Evolutionary conservation across 345 rosid species (phyloP), one percentile per base, ranked within the genome.

Genomic region (Citrus mangshanensis): DNA sequence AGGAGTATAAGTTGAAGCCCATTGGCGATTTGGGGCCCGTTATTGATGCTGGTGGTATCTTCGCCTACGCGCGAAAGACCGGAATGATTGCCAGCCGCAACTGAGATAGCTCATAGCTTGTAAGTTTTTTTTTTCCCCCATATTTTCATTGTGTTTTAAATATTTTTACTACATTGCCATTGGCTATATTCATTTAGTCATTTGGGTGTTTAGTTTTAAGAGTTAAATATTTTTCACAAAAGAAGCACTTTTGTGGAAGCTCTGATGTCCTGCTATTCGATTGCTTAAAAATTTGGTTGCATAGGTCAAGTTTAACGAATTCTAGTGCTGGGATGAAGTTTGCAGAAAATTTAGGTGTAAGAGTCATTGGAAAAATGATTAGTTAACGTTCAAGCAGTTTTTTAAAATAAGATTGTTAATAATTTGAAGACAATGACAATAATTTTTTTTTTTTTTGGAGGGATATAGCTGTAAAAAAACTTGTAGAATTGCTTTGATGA

Each of bases 1-100:
- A 92, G 81, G 92, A 92, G 82, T 95, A 91, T 46, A 88, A 84
- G 84, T 59, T 95, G 79, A 93, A 92, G 85, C 87, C 97, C 0
- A 92, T 92, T 71, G 99, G 98, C n/a, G 98, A 93, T 73, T 93
- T 93, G 0, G 98, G 98, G 1, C 98, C 98, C 0, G 98, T 93
- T 3, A 89, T 93, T 68, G 93, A 91, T 12, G 98, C 95, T 30
- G 98, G 98, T 1, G 98, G 90, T 49, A 92, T 95, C 16, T 93
- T 95, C 30, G 95, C 98, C 0, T 93, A 92, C 67, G 98, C 98
- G 2, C 87, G 98, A 80, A 85, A 84, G 76, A 85, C 94, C 0
- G 98, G 97, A 16, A 95, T 95, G 97, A 92, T 93, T 75, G 92
- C 98, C 0, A 71, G 94, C 78, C 27, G 56, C 37, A 55, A 68